phyloP scores from a whole-genome alignment of 805 yeast species.

The Grigorovia yakushimaensis region DNA sequence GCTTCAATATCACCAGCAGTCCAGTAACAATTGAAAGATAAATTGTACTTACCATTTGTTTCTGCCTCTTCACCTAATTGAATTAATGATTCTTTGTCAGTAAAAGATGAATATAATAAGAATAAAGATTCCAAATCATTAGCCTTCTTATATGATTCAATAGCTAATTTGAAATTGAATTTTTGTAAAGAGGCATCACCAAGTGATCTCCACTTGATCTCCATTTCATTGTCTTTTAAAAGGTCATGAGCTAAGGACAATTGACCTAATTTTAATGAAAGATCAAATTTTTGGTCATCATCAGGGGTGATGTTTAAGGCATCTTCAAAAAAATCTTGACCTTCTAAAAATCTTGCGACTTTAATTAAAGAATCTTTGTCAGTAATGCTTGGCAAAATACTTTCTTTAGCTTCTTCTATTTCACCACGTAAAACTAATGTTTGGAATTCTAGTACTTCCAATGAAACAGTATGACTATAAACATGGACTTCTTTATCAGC shows the following conservation, averaged over 20 bases:
- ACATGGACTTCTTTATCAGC: slow-evolving; percentile 86
- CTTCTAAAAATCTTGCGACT: slow-evolving; percentile 86
- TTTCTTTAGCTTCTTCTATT: slow-evolving; percentile 65
- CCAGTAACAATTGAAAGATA: slow-evolving; percentile 92
- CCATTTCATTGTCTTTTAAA: slow-evolving; percentile 43
- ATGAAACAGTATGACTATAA: slow-evolving; percentile 67
- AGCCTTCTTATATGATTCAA: slow-evolving; percentile 67
- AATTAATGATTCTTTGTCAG: slow-evolving; percentile 50
- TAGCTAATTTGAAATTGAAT: slow-evolving; percentile 78
- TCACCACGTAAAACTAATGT: slow-evolving; percentile 94
- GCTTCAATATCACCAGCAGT: slow-evolving; percentile 57
- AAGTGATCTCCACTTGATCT: slow-evolving; percentile 79
- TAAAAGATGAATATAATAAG: slow-evolving; percentile 72
- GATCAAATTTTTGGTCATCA: slow-evolving; percentile 82
- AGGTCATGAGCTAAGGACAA: slow-evolving; percentile 62
- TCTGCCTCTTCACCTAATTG: slow-evolving; percentile 60
- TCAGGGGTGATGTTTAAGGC: slow-evolving; percentile 81
- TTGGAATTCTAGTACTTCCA: slow-evolving; percentile 88
- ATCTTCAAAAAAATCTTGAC: slow-evolving; percentile 77
- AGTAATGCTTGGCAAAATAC: slow-evolving; percentile 49
- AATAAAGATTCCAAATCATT: slow-evolving; percentile 75
- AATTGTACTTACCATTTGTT: slow-evolving; percentile 69
- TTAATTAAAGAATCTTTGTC: slow-evolving; percentile 55
- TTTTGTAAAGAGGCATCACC: slow-evolving; percentile 77
- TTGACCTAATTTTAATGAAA: slow-evolving; percentile 69